Evolutionary conservation across 2,329 filamentous ascomycete genomes (phyloP).

Genomic region (Trichoderma sp.): DNA sequence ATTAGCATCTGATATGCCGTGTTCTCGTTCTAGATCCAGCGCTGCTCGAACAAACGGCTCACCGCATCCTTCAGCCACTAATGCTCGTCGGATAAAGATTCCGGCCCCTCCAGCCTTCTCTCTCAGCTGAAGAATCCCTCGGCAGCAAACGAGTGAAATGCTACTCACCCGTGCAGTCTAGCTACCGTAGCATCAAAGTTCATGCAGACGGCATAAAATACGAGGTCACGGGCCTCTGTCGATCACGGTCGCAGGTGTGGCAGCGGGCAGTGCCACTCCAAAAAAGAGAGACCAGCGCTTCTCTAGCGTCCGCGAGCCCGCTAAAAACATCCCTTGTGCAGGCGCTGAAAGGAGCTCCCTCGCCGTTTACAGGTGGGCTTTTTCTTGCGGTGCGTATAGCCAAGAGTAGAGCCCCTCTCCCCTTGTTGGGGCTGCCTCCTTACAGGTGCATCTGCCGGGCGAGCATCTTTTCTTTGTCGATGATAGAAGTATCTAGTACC

Average conservation of each 20-base stretch:
- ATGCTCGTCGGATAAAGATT: not conserved
- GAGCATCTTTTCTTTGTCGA: not conserved
- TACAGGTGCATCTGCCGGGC: constrained; percentile 22
- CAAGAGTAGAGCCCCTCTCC: not conserved
- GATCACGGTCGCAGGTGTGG: constrained; percentile 18
- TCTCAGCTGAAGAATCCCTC: not conserved
- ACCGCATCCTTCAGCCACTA: not conserved
- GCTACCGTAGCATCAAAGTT: not conserved
- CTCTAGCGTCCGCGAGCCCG: constrained; percentile 24
- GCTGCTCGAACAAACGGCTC: not conserved
- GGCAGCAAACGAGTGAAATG: not conserved
- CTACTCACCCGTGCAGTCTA: not conserved
- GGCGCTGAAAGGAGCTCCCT: not conserved
- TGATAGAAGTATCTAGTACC: not conserved
- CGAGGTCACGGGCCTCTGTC: constrained; percentile 25
- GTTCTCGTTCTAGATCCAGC: not conserved
- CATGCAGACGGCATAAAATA: constrained; percentile 22
- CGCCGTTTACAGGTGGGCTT: not conserved
- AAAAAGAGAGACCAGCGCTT: not conserved
- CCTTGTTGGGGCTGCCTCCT: constrained; percentile 6
- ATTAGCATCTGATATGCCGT: not conserved
- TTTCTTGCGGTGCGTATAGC: not conserved
- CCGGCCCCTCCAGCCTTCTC: not conserved
- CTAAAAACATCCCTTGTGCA: constrained; percentile 12
- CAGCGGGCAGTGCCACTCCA: not conserved